These are phyloP conservation scores for Aurantiochytrium sp. DNA, from an alignment of 108 stramenopile genomes.

Conservation along the genomic window DNA sequence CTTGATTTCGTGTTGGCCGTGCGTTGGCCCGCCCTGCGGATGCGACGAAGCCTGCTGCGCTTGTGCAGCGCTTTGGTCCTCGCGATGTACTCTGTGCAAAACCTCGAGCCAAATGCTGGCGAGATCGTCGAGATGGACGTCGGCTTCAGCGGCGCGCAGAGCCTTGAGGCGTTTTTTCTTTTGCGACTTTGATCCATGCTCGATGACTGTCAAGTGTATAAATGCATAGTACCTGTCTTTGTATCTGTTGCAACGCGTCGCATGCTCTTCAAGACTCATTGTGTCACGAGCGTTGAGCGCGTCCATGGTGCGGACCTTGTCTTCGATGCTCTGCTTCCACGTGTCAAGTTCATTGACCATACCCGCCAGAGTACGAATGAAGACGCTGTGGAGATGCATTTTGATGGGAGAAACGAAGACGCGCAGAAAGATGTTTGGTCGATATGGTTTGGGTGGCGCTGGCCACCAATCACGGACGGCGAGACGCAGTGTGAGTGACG, in stretches of 20 bases:
- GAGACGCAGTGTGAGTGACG: neutral
- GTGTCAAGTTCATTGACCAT: neutral
- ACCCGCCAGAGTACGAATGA: neutral
- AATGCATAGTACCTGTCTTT: neutral
- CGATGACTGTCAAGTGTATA: neutral
- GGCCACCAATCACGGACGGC: neutral
- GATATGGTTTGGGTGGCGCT: neutral
- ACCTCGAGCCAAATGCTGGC: neutral
- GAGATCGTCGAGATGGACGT: slow-evolving; percentile 6
- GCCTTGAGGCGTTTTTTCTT: neutral
- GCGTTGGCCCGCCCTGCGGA: too few species aligned
- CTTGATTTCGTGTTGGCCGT: neutral
- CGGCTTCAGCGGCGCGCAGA: neutral
- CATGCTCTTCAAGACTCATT: neutral
- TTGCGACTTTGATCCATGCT: neutral
- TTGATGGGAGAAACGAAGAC: neutral
- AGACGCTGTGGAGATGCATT: neutral
- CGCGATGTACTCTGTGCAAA: neutral
- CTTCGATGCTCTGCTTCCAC: neutral
- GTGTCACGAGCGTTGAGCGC: neutral
- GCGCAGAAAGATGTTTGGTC: neutral
- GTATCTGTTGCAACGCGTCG: neutral
- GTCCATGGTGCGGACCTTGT: neutral
- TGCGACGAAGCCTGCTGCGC: neutral
- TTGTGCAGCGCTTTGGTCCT: neutral